Percentiles rank a stretch among this genome's conserved stretches.
Evolutionary conservation across 164 flowering plant species (phyloP).

Genomic region (Chimonanthus praecox): DNA sequence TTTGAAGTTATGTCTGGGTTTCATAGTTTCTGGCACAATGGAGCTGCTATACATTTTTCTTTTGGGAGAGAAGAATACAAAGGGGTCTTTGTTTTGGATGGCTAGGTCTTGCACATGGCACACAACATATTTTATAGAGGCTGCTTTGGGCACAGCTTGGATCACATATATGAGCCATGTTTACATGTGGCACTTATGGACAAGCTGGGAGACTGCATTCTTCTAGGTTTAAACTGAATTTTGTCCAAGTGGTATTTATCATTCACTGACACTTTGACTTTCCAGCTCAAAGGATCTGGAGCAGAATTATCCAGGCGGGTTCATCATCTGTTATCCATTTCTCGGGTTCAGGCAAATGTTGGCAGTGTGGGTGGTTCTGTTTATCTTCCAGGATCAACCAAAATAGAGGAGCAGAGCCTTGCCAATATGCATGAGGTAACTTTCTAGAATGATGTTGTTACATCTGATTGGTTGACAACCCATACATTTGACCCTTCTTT

Average conservation of each 20-base stretch:
- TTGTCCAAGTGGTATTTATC: background rate
- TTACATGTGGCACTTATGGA: background rate
- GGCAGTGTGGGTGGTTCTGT: slow-evolving; percentile 51
- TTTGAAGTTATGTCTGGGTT: too few relatives aligned
- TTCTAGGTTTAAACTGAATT: too few relatives aligned
- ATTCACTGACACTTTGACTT: background rate
- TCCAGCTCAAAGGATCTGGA: slow-evolving; percentile 90
- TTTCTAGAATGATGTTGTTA: background rate
- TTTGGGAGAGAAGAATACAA: background rate
- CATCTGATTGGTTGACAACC: background rate
- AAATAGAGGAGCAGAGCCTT: slow-evolving; percentile 85
- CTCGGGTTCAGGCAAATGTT: slow-evolving; percentile 74
- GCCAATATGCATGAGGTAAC: slow-evolving; percentile 93
- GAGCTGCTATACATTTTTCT: background rate
- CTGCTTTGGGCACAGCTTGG: background rate
- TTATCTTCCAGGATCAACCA: slow-evolving; percentile 82
- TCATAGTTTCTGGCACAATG: too few relatives aligned
- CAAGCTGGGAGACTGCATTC: background rate
- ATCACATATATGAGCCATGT: background rate
- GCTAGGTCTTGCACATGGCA: background rate
- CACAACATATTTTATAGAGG: too few relatives aligned
- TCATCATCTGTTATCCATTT: slow-evolving; percentile 65
- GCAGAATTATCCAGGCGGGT: slow-evolving; percentile 93
- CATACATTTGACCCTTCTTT: background rate
- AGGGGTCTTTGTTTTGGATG: background rate